Evolutionary conservation across 208 protist species (phyloP), one percentile per base, ranked within the genome.

Genomic region (Hexamita inflata): DNA sequence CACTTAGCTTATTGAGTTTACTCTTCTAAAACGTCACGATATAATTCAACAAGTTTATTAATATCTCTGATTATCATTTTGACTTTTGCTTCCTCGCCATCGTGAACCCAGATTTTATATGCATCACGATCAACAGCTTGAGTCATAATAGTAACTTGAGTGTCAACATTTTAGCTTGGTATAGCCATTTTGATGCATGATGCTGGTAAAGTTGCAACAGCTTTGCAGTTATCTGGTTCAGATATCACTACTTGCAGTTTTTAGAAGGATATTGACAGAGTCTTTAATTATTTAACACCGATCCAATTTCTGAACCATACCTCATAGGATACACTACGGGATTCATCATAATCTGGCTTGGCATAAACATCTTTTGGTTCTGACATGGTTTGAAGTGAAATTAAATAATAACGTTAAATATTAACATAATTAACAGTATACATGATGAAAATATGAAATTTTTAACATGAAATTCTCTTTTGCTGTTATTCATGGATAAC

Each of bases 51-150:
- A 29, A 70, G 4, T 34, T 70, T 45, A 45, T 70, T 70, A 38
- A 70, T 49, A 38, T 70, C 64, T 11, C 64, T n/a, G 35, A 70
- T n/a, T 30, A 70, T 70, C 19, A 45, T 42, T 30, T 70, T 70
- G 35, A 70, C 64, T 11, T 34, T n/a, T 49, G 11, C 2, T 19
- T 30, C 38, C 32, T 70, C 64, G 9, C 38, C 64, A 45, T 30
- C 11, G 9, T n/a, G 64, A 19, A 70, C 64, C 64, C 64, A 70
- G 35, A 70, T 34, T 38, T 70, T 70, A n/a, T 70, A 70, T 28
- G 64, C 26, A 7, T 70, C 64, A 4, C 64, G 9, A 15, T 34
- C 64, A 11, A 13, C 64, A 4, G 11, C 9, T 57, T 9, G 34
- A n/a, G 9, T 19, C 15, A 70, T 15, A 32, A 70, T 70, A 24